Conservation (phyloP, 2,329 filamentous ascomycete species). For the Aspergillus vadensis region DNA sequence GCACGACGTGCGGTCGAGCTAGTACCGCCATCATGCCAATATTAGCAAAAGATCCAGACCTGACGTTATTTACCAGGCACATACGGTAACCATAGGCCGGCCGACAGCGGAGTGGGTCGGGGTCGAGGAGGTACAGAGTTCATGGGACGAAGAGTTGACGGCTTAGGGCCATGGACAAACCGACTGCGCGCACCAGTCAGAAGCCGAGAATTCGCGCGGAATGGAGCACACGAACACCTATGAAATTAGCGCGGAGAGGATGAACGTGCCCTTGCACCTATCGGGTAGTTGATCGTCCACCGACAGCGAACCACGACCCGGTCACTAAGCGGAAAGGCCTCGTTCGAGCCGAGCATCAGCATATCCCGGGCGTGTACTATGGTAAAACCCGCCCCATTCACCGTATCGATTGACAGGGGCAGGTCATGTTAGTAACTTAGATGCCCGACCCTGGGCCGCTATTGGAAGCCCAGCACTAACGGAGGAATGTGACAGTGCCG, state of each 20-base stretch:
- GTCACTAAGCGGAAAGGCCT: neutral
- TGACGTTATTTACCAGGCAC: slow-evolving; percentile 1
- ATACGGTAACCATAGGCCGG: slow-evolving; percentile 2
- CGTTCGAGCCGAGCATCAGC: neutral
- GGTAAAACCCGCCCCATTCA: neutral
- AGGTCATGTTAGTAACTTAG: neutral
- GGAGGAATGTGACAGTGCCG: neutral
- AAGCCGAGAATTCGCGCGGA: slow-evolving; percentile 1
- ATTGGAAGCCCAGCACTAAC: neutral
- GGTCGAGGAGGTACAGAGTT: slow-evolving; percentile 1
- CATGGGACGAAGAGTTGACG: neutral
- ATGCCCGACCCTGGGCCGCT: neutral
- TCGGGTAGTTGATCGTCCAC: slow-evolving; percentile 11
- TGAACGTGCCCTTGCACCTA: slow-evolving; percentile 9
- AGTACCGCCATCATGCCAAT: slow-evolving; percentile 1
- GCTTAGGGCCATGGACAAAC: neutral
- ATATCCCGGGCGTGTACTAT: neutral
- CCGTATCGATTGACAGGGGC: slow-evolving; percentile 2
- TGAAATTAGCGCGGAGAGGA: slow-evolving; percentile 9
- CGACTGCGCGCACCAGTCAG: slow-evolving; percentile 6
- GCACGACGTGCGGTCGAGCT: slow-evolving; percentile 5
- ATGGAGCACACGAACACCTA: slow-evolving; percentile 10
- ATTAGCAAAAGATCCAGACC: slow-evolving; percentile 3
- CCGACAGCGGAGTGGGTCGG: slow-evolving; percentile 3
- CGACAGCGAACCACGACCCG: slow-evolving; percentile 7